Evolutionary conservation across 139 green algal genomes (phyloP), one percentile per base, ranked within the genome.

Genomic region (Dunaliella primolecta): DNA sequence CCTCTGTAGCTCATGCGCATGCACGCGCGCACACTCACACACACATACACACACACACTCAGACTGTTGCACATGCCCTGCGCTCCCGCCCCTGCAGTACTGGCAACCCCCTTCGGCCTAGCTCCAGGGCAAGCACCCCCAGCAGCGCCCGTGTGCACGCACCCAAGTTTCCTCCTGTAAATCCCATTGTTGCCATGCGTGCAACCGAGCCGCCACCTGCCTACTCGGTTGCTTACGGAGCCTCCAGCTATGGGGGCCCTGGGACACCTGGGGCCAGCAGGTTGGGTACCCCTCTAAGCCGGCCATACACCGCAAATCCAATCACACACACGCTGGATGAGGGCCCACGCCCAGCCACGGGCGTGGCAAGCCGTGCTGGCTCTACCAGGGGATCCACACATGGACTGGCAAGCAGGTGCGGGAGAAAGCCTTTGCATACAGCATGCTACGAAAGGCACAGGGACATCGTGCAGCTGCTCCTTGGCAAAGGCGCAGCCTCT

Each of bases 311-410:
- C 71, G 15, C 71, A 31, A 77, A 77, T 21, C 71, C 71, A 21
- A 77, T 77, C 71, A 77, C 71, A 21, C 71, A 77, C 71, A 77
- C 71, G 27, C 71, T 77, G 71, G 71, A 35, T 3, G 71, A 77
- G 11, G 27, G 27, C 15, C 71, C 71, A 7, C 71, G 71, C 27
- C 71, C 71, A 11, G 27, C 71, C 20, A 77, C 71, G 27, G 7
- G 27, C 21, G 71, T 77, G 71, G 3, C 21, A 21, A 32, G 71
- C 71, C 29, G 71, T 77, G 71, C 27, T 15, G 71, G 71, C 11
- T 31, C 27, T 3, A 32, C 71, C 15, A 21, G 27, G 27, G 71
- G 29, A 2, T 2, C 21, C 11, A 21, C 25, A 35, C 27, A 32
- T 77, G 25, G 75, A n/a, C 3, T 11, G 75, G 2, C n/a, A 23